phyloP scores from a whole-genome alignment of 2,329 filamentous ascomycete genomes.

The Peltaster fructicola region DNA sequence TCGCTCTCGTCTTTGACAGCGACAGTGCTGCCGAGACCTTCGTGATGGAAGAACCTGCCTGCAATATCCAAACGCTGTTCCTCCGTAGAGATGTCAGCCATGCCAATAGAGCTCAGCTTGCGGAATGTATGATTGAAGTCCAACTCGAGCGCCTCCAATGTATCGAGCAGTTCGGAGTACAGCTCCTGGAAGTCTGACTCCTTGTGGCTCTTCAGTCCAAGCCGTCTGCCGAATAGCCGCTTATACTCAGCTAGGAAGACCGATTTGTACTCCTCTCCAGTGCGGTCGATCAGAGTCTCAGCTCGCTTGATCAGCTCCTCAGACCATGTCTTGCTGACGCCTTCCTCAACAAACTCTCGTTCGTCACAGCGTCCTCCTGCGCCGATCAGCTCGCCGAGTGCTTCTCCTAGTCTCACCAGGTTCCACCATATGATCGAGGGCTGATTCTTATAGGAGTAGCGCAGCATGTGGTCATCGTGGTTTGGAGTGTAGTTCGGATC shows the following conservation, averaged over 20 bases:
- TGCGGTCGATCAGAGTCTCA: constrained; percentile 63
- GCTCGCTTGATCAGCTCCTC: constrained; percentile 59
- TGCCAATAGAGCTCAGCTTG: constrained; percentile 45
- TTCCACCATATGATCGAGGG: constrained; percentile 99
- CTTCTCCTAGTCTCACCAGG: constrained; percentile 75
- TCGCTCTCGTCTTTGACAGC: constrained; percentile 45
- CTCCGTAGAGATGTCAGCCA: constrained; percentile 47
- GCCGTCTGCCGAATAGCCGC: constrained; percentile 57
- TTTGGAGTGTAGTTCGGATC: constrained; percentile 91
- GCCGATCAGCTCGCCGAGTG: constrained; percentile 74
- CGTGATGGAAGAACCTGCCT: constrained; percentile 60
- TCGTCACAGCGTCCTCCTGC: constrained; percentile 56
- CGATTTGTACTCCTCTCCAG: constrained; percentile 73
- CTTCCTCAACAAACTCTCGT: constrained; percentile 50
- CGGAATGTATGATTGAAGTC: constrained; percentile 95
- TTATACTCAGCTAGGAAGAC: constrained; percentile 85
- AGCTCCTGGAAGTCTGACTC: constrained; percentile 62
- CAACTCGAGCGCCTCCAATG: constrained; percentile 61
- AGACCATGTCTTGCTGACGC: constrained; percentile 51
- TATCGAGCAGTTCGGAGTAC: constrained; percentile 69
- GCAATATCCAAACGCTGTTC: constrained; percentile 48
- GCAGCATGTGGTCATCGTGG: constrained; percentile 74
- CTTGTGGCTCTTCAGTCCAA: constrained; percentile 56
- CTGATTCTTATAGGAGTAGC: constrained; percentile 88
- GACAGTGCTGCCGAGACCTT: constrained; percentile 43